phyloP scores from a whole-genome alignment of 768 basidiomycete species.

The Mycena olivaceomarginata region DNA sequence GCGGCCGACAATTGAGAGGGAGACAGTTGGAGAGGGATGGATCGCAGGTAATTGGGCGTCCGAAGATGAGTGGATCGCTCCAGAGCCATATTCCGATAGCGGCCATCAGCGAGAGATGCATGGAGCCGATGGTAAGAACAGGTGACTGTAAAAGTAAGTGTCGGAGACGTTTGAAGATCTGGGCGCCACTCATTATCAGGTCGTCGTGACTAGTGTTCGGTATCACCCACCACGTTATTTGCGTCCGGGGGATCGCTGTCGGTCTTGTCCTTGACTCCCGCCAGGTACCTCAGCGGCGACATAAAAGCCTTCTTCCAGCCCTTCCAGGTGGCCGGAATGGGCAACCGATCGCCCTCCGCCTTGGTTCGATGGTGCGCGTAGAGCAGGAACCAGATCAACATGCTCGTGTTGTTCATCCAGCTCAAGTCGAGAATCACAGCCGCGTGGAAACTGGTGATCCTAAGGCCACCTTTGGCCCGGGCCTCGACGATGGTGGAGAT shows the following conservation, averaged over 20 bases:
- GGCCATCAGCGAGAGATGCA: background rate
- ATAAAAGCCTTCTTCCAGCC: background rate
- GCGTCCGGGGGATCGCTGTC: background rate
- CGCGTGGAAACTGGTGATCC: constrained; percentile 10
- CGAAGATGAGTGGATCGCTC: background rate
- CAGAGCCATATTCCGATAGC: background rate
- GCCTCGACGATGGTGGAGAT: constrained; percentile 9
- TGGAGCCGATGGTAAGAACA: background rate
- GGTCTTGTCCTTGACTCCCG: background rate
- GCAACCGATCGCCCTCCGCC: too few species aligned
- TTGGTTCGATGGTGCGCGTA: constrained; percentile 1
- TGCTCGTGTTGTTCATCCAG: constrained; percentile 14
- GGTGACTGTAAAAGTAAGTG: background rate
- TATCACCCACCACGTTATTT: background rate
- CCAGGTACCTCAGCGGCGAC: background rate
- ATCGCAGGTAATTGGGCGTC: background rate
- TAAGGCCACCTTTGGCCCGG: background rate
- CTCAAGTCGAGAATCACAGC: constrained; percentile 20
- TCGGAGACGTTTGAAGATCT: background rate
- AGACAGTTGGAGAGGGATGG: background rate
- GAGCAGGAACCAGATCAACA: constrained; percentile 24
- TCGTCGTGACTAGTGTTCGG: background rate
- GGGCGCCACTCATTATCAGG: background rate
- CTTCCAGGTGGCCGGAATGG: background rate
- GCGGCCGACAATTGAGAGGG: background rate